Conservation (phyloP, 192 early-diverging fungal genomes). For the Geosiphon pyriformis region DNA sequence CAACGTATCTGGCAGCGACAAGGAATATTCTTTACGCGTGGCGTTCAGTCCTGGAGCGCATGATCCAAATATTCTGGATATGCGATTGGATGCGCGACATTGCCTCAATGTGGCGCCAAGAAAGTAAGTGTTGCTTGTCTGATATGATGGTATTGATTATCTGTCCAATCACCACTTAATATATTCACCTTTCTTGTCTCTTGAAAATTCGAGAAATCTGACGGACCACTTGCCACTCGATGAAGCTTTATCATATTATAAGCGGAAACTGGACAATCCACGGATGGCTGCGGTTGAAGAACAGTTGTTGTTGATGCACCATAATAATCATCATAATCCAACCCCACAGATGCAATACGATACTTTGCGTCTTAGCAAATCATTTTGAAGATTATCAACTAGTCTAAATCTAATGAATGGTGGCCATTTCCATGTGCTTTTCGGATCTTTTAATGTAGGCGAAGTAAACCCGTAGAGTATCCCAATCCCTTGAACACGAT, state of each 20-base stretch:
- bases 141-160: neutral
- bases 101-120: constrained; percentile 78
- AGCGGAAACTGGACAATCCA: constrained; percentile 46
- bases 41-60: constrained; percentile 89
- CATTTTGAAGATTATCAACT: no score
- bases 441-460: no score
- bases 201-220: constrained; percentile 57
- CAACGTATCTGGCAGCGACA: constrained; percentile 28
- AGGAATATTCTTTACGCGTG: constrained; percentile 86
- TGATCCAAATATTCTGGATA: constrained; percentile 84
- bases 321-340: neutral
- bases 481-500: no score
- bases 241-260: constrained; percentile 56
- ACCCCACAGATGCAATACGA: neutral
- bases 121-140: constrained; percentile 37
- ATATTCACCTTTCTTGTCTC: neutral
- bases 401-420: no score
- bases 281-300: neutral
- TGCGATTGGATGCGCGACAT: constrained; percentile 79
- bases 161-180: neutral
- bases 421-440: no score
- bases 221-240: constrained; percentile 79
- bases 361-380: neutral
- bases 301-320: neutral
- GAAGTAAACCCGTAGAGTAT: no score